These are phyloP conservation scores for Neurospora hispaniola DNA, from an alignment of 495 filamentous ascomycete species.

Conservation along the genomic window DNA sequence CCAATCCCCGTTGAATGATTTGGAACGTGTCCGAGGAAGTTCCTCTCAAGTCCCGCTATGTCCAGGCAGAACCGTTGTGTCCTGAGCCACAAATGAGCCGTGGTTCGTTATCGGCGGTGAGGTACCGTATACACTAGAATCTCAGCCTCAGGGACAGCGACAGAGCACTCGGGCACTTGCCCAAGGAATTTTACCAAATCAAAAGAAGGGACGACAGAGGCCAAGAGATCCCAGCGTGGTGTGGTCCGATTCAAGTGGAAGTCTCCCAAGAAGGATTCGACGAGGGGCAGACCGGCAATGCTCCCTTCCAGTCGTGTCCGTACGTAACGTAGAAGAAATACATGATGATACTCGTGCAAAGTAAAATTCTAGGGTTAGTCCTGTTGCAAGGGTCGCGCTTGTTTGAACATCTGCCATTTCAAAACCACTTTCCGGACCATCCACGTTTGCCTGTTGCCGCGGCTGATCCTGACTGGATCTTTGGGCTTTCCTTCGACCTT, in stretches of 20 bases:
- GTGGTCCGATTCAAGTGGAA: neutral
- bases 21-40: neutral
- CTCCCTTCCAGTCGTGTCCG: neutral
- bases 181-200: neutral
- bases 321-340: neutral
- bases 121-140: neutral
- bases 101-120: neutral
- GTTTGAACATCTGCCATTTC: slow-evolving; percentile 2
- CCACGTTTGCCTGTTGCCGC: slow-evolving; percentile 2
- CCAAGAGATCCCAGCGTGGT: neutral
- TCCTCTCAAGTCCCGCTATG: neutral
- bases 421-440: neutral
- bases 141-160: neutral
- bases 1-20: neutral
- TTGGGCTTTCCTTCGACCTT: neutral
- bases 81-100: neutral
- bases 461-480: slow-evolving; percentile 4
- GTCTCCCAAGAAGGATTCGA: neutral
- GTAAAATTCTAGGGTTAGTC: neutral
- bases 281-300: neutral
- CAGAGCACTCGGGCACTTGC: neutral
- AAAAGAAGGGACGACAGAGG: neutral
- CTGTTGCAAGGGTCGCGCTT: slow-evolving; percentile 1
- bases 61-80: neutral
- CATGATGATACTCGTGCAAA: neutral